These are phyloP conservation scores for Gnomoniopsis sp. DNA, from an alignment of 2,329 filamentous ascomycete genomes.

Conservation along the genomic window DNA sequence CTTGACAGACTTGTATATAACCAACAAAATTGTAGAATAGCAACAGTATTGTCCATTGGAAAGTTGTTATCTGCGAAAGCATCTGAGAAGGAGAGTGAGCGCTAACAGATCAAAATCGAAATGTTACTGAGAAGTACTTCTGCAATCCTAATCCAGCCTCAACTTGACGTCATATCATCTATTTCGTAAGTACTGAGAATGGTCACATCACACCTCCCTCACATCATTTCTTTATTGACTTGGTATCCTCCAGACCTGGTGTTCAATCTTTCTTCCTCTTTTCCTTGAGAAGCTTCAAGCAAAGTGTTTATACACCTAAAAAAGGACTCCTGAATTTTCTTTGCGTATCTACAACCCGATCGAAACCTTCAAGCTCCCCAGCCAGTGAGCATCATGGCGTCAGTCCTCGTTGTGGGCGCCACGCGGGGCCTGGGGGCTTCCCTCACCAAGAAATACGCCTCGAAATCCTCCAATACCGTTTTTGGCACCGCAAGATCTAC, in stretches of 20 bases:
- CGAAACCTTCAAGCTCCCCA: too few relatives aligned
- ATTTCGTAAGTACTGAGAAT: too few relatives aligned
- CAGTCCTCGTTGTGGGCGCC: slow-evolving; percentile 62
- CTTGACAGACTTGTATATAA: too few relatives aligned
- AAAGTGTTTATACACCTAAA: too few relatives aligned
- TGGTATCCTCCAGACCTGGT: neutral
- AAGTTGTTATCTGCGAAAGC: too few relatives aligned
- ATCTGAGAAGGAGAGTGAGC: too few relatives aligned
- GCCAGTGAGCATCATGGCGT: slow-evolving; percentile 33
- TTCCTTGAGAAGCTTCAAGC: neutral
- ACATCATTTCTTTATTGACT: neutral
- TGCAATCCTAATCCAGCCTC: neutral
- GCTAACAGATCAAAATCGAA: neutral
- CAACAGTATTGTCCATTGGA: too few relatives aligned
- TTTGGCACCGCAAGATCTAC: slow-evolving; percentile 42
- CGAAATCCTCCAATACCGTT: slow-evolving; percentile 44
- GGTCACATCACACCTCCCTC: slow-evolving; percentile 5
- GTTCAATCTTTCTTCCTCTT: neutral
- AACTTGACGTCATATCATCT: slow-evolving; percentile 13
- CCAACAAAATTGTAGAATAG: too few relatives aligned
- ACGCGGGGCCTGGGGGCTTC: slow-evolving; percentile 66
- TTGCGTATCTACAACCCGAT: too few relatives aligned
- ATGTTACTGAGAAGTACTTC: neutral
- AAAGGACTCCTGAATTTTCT: too few relatives aligned
- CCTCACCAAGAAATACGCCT: slow-evolving; percentile 56